Conservation (phyloP, 2,329 filamentous ascomycete species). For the Neurospora crassa region DNA sequence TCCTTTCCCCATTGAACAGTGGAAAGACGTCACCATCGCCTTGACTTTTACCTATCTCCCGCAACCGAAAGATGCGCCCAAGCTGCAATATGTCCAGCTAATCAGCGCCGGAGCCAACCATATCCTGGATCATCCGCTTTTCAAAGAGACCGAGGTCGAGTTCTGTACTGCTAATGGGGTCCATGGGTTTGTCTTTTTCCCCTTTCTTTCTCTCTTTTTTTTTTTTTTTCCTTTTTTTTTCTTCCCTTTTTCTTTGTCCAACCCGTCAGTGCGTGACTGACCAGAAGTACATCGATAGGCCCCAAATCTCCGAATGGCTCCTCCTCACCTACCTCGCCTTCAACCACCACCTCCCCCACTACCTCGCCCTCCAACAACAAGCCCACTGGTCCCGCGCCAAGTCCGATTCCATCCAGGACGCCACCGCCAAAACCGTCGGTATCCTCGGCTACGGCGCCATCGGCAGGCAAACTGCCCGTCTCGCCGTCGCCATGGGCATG, state of each 20-base stretch:
- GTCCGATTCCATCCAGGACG: conserved; percentile 28
- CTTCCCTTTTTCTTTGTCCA: too few relatives aligned
- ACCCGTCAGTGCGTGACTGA: too few relatives aligned
- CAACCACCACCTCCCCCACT: conserved; percentile 35
- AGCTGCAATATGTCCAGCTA: conserved; percentile 44
- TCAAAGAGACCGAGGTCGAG: conserved; percentile 36
- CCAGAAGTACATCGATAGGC: not conserved
- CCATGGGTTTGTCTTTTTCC: conserved; percentile 36
- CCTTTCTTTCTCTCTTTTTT: too few relatives aligned
- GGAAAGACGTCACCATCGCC: conserved; percentile 39
- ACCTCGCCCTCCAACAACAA: conserved; percentile 33
- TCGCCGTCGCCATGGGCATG: conserved; percentile 59
- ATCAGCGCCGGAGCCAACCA: conserved; percentile 44
- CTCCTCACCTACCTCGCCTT: conserved; percentile 40
- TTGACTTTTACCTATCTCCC: conserved; percentile 35
- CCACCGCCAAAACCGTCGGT: conserved; percentile 38
- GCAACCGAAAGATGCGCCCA: conserved; percentile 31
- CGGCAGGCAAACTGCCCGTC: conserved; percentile 42
- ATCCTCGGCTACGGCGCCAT: conserved; percentile 47
- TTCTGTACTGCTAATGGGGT: conserved; percentile 49
- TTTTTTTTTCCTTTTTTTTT: too few relatives aligned
- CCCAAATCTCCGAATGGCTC: conserved; percentile 49
- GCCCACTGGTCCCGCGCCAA: conserved; percentile 31
- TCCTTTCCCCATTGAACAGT: conserved; percentile 26
- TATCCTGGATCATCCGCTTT: conserved; percentile 35